A percentile compares a stretch with the other conserved stretches of the same genome.
Evolutionary conservation across 106 monocot species (phyloP).

Genomic region (Platanthera zijinensis): DNA sequence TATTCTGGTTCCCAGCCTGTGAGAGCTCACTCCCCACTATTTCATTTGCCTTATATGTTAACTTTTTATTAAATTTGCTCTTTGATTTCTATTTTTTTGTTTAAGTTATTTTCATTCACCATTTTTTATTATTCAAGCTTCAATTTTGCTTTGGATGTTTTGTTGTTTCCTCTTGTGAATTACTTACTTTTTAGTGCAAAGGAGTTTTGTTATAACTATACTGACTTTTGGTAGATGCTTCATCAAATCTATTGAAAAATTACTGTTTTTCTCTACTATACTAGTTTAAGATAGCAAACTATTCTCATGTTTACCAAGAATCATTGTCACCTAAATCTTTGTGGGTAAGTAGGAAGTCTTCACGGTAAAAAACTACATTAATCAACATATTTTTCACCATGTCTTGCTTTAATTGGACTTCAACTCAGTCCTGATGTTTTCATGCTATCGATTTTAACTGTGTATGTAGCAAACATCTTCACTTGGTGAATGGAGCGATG

Average conservation of each 20-base stretch:
- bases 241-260: not conserved
- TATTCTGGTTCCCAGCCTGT: conserved; percentile 10
- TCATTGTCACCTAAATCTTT: not conserved
- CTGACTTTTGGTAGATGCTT: not conserved
- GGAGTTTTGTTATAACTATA: not conserved
- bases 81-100: not conserved
- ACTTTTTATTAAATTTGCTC: not conserved
- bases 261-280: not conserved
- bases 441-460: not conserved
- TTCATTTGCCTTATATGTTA: not conserved
- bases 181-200: not conserved
- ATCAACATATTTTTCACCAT: not conserved
- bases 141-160: not conserved
- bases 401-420: not conserved
- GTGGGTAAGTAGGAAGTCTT: conserved; percentile 5
- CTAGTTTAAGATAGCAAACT: not conserved
- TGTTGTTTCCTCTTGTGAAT: not conserved
- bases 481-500: conserved; percentile 3
- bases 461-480: conserved; percentile 4
- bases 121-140: not conserved
- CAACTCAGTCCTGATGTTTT: not conserved
- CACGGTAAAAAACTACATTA: not conserved
- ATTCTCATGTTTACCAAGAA: not conserved
- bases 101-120: not conserved
- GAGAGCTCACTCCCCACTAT: not conserved